Evolutionary conservation across 129 eudicot genomes (phyloP).

Genomic region (Chrysanthemum lavandulifolium): DNA sequence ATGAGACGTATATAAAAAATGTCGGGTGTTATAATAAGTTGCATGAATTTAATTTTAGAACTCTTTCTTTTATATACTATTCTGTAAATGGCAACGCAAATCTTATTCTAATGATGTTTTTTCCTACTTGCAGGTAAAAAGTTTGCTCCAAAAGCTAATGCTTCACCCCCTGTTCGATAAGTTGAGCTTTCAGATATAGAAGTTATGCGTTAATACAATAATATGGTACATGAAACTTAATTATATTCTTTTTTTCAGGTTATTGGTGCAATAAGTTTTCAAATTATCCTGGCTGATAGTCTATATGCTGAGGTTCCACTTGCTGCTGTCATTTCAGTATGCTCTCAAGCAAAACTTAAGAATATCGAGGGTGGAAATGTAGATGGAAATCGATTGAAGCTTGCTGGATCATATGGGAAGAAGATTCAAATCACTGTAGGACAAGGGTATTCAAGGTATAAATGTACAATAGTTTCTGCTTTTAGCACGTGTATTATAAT

Average conservation of each 20-base stretch:
- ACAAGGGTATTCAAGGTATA: no score
- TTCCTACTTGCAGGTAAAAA: conserved; percentile 60
- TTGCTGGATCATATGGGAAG: no score
- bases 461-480: no score
- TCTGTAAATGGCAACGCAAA: not conserved
- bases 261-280: conserved; percentile 73
- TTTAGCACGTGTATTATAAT: no score
- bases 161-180: not conserved
- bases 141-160: no score
- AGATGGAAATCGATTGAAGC: no score
- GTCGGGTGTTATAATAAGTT: conserved; percentile 48
- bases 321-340: conserved; percentile 62
- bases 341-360: not conserved
- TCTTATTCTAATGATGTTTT: conserved; percentile 7
- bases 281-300: conserved; percentile 75
- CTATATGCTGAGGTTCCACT: conserved; percentile 83
- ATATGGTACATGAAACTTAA: not conserved
- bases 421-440: no score
- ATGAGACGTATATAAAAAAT: no score
- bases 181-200: not conserved
- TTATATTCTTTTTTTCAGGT: conserved; percentile 41
- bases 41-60: not conserved
- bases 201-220: not conserved
- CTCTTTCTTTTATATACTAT: not conserved
- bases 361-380: no score